phyloP scores from a whole-genome alignment of 257 asterid species.

The Hygrophila difformis region DNA sequence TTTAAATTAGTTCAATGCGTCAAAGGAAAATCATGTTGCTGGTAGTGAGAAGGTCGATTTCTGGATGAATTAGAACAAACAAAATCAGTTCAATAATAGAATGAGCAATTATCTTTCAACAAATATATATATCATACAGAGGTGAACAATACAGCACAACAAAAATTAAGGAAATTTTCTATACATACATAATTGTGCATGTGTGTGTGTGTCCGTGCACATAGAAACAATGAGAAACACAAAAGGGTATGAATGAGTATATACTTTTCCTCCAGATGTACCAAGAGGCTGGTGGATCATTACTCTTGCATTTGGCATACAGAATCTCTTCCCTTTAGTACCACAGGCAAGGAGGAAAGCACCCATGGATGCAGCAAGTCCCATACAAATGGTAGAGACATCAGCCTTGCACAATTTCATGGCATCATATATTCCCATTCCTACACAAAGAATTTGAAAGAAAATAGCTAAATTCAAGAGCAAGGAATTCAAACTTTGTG shows the following conservation, averaged over 20 bases:
- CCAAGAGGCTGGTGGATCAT: conserved; percentile 98
- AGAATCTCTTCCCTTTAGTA: conserved; percentile 81
- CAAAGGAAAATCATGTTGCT: too few species aligned
- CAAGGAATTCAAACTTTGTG: background rate
- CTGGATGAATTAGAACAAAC: too few species aligned
- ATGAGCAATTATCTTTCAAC: too few species aligned
- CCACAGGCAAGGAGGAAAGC: conserved; percentile 93
- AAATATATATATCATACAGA: too few species aligned
- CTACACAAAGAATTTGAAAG: conserved; percentile 29
- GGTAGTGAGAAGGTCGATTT: too few species aligned
- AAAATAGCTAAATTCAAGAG: background rate
- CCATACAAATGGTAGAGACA: conserved; percentile 88
- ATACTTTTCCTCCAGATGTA: conserved; percentile 57
- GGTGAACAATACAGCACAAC: too few species aligned
- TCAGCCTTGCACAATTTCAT: conserved; percentile 98
- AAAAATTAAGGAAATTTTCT: too few species aligned
- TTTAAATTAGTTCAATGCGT: too few species aligned
- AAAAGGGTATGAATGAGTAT: conserved; percentile 1
- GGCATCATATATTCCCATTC: conserved; percentile 97
- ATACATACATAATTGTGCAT: too few species aligned
- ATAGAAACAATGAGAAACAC: background rate
- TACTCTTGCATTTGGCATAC: conserved; percentile 97
- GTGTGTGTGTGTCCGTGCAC: too few species aligned
- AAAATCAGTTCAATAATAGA: too few species aligned
- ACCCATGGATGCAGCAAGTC: conserved; percentile 94